These are phyloP conservation scores for Oryza rufipogon DNA, from an alignment of 176 grass and related monocot genomes.

Conservation along the genomic window DNA sequence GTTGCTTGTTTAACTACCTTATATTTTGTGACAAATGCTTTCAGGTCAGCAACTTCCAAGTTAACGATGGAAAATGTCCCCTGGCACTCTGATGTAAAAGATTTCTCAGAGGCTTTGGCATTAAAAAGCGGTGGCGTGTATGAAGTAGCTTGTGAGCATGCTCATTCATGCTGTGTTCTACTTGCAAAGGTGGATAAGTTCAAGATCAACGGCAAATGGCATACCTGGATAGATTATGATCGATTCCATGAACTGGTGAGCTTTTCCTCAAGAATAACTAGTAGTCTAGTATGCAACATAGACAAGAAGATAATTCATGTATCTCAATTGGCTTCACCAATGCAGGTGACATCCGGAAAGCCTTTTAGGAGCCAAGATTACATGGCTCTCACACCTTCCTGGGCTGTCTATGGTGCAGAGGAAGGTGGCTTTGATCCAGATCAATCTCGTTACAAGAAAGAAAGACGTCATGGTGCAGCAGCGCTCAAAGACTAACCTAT, in stretches of 20 bases:
- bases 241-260: slow-evolving; percentile 92
- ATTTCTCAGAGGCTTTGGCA: slow-evolving; percentile 85
- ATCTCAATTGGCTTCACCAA: slow-evolving; percentile 35
- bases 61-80: slow-evolving; percentile 99
- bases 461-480: slow-evolving; percentile 82
- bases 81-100: slow-evolving; percentile 92
- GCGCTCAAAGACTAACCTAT: slow-evolving; percentile 41
- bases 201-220: slow-evolving; percentile 87
- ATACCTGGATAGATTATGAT: slow-evolving; percentile 96
- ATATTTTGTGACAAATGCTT: slow-evolving; percentile 18
- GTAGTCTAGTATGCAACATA: background rate
- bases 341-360: slow-evolving; percentile 78
- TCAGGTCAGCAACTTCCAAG: slow-evolving; percentile 89
- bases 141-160: slow-evolving; percentile 93
- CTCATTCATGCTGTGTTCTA: slow-evolving; percentile 93
- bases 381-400: slow-evolving; percentile 75
- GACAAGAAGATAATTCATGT: background rate
- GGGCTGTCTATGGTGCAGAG: slow-evolving; percentile 86
- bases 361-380: slow-evolving; percentile 81
- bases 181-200: slow-evolving; percentile 84
- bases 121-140: slow-evolving; percentile 73
- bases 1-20: slow-evolving; percentile 4
- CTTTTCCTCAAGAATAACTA: slow-evolving; percentile 8
- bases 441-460: slow-evolving; percentile 91
- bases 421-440: slow-evolving; percentile 95